phyloP scores from a whole-genome alignment of 805 yeast species.

The Jamesozyma hellenica region DNA sequence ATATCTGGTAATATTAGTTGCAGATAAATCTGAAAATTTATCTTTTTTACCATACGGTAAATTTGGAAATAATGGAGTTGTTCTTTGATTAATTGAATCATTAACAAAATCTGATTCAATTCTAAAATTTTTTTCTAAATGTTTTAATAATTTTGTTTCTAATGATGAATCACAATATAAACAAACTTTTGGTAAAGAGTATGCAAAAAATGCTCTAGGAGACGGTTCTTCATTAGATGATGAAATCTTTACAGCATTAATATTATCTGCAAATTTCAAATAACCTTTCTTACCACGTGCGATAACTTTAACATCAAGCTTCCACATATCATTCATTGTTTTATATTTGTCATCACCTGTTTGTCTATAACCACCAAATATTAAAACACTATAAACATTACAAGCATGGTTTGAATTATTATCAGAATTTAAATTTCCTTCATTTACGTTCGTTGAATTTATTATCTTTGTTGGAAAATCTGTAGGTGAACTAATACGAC shows the following conservation, averaged over 20 bases:
- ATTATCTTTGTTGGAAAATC: neutral
- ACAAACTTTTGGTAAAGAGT: constrained; percentile 17
- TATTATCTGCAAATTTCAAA: constrained; percentile 31
- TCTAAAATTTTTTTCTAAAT: constrained; percentile 15
- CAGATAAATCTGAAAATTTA: neutral
- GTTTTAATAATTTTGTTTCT: constrained; percentile 12
- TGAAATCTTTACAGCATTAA: constrained; percentile 26
- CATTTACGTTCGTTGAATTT: neutral
- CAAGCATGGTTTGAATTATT: constrained; percentile 1
- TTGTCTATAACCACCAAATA: constrained; percentile 42
- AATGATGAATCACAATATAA: constrained; percentile 6
- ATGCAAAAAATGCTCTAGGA: constrained; percentile 32
- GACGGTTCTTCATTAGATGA: constrained; percentile 16
- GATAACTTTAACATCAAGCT: constrained; percentile 31
- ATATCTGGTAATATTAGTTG: neutral
- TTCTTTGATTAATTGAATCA: neutral
- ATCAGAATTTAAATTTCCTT: neutral
- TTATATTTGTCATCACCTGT: constrained; percentile 25
- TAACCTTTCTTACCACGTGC: constrained; percentile 30
- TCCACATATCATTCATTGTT: constrained; percentile 35
- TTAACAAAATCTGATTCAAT: constrained; percentile 7
- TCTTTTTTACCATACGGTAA: constrained; percentile 12
- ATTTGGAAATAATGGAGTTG: constrained; percentile 12
- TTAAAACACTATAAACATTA: constrained; percentile 18
- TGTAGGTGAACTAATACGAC: neutral